A percentile compares a stretch with the other conserved stretches of the same genome.
Evolutionary conservation across 1,139 yeast genomes (phyloP).

Genomic region (Kodamaea ohmeri): DNA sequence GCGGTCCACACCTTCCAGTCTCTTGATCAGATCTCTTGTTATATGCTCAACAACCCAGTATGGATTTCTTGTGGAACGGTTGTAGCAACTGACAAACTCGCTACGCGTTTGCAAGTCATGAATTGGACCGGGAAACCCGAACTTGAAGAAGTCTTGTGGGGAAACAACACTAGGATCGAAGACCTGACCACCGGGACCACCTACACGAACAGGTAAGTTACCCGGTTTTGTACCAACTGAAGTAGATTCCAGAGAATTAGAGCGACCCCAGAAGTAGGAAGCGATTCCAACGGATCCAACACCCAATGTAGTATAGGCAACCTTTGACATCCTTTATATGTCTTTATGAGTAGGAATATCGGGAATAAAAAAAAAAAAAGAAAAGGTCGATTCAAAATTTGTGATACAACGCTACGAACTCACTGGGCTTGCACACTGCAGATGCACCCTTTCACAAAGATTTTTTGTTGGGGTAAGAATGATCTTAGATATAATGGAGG

Average conservation of each 20-base stretch:
- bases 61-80: constrained; percentile 83
- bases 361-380: neutral
- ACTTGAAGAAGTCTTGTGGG: constrained; percentile 77
- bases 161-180: constrained; percentile 40
- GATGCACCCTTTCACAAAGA: neutral
- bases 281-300: constrained; percentile 41
- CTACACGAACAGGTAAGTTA: constrained; percentile 18
- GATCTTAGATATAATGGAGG: neutral
- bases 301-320: constrained; percentile 31
- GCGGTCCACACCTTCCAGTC: constrained; percentile 60
- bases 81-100: constrained; percentile 84
- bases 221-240: constrained; percentile 8
- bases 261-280: constrained; percentile 44
- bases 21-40: constrained; percentile 65
- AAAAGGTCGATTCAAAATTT: neutral
- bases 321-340: constrained; percentile 28
- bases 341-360: neutral
- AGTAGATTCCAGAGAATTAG: constrained; percentile 18
- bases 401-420: neutral
- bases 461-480: neutral
- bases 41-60: constrained; percentile 89
- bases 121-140: constrained; percentile 93
- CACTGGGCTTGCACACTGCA: neutral
- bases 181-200: constrained; percentile 14
- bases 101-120: constrained; percentile 73